A percentile compares a stretch with the other conserved stretches of the same genome.
phyloP scores from a whole-genome alignment of 202 grass and related monocot species.

The Elaeis oleifera region DNA sequence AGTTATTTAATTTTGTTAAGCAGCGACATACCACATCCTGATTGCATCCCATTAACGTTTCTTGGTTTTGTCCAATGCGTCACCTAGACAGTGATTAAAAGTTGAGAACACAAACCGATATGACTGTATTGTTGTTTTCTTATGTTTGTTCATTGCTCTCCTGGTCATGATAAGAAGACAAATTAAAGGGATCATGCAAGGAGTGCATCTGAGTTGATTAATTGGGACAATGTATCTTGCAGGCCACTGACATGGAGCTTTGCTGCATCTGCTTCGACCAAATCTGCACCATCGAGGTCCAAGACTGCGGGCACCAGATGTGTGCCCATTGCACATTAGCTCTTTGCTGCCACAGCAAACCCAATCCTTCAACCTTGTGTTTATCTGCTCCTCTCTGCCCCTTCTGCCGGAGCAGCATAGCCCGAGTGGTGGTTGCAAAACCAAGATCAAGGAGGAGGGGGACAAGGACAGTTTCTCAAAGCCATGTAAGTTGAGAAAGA shows the following conservation, averaged over 20 bases:
- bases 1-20: no score
- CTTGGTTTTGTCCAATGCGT: no score
- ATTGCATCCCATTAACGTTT: no score
- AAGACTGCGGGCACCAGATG: slow-evolving; percentile 90
- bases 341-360: slow-evolving; percentile 92
- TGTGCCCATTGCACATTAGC: slow-evolving; percentile 80
- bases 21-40: no score
- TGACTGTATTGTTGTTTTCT: no score
- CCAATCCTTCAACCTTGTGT: slow-evolving; percentile 55
- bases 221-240: not conserved
- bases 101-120: no score
- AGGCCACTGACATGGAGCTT: slow-evolving; percentile 59
- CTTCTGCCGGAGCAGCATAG: slow-evolving; percentile 80
- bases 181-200: no score
- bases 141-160: no score
- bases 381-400: slow-evolving; percentile 58
- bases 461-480: slow-evolving; percentile 37
- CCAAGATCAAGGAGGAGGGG: slow-evolving; percentile 20
- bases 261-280: slow-evolving; percentile 97
- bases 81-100: no score
- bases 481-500: slow-evolving; percentile 43
- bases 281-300: slow-evolving; percentile 70
- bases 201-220: not conserved
- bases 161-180: no score
- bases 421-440: slow-evolving; percentile 50